Evolutionary conservation across 305 asterid species (phyloP).

Genomic region (Solanum hybrid): DNA sequence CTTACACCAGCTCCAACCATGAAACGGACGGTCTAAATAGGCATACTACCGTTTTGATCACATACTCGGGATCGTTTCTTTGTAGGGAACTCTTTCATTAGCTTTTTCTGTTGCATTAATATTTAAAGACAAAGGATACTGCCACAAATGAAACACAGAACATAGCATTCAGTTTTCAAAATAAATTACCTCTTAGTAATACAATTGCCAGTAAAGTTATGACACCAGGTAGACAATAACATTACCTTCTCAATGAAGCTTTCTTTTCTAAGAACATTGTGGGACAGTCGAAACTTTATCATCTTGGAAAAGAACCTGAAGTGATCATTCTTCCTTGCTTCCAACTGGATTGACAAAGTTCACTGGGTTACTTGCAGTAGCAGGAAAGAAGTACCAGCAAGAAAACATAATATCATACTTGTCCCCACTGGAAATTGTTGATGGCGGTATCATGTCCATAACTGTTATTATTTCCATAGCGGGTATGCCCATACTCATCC

Average conservation of each 20-base stretch:
- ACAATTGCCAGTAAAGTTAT: background rate
- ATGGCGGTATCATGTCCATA: slow-evolving; percentile 89
- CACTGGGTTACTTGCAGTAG: background rate
- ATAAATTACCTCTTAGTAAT: background rate
- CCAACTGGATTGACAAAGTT: slow-evolving; percentile 49
- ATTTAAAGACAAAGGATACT: background rate
- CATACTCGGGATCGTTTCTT: background rate
- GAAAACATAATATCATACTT: slow-evolving; percentile 31
- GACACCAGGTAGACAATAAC: background rate
- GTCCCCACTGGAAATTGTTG: slow-evolving; percentile 88
- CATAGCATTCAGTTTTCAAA: background rate
- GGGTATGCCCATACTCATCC: slow-evolving; percentile 96
- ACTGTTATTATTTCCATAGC: slow-evolving; percentile 90
- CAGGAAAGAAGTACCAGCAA: background rate
- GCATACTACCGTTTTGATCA: background rate
- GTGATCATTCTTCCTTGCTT: slow-evolving; percentile 54
- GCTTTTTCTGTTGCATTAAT: background rate
- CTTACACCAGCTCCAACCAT: background rate
- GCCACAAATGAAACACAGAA: background rate
- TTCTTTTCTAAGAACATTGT: slow-evolving; percentile 46
- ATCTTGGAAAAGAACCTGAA: slow-evolving; percentile 85
- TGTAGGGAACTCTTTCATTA: background rate
- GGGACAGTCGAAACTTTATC: slow-evolving; percentile 62
- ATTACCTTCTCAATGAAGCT: slow-evolving; percentile 73
- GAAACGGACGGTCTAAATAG: background rate